These are phyloP conservation scores for Trichoderma sp. DNA, from an alignment of 2,329 filamentous ascomycete genomes.

Conservation along the genomic window DNA sequence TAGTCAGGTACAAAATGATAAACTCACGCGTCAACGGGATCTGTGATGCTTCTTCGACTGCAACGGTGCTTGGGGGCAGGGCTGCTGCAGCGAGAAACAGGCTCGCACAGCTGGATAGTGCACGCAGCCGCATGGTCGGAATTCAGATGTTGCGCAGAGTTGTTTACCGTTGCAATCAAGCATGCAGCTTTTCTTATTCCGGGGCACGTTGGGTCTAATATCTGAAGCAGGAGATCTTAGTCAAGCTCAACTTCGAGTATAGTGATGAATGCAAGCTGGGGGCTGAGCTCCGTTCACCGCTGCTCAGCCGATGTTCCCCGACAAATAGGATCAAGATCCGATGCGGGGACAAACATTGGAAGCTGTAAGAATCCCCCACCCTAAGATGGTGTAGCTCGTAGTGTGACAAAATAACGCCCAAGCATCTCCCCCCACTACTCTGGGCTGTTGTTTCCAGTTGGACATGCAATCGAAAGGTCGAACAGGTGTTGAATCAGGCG, in stretches of 20 bases:
- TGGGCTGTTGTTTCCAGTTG: background rate
- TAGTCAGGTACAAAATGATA: background rate
- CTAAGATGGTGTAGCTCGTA: background rate
- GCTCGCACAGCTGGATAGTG: background rate
- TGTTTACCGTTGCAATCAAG: background rate
- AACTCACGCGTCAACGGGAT: background rate
- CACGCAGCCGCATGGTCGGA: slow-evolving; percentile 1
- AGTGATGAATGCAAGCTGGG: background rate
- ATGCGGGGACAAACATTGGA: slow-evolving; percentile 10
- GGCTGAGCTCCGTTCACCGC: slow-evolving; percentile 8
- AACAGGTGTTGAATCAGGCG: background rate
- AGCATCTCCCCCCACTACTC: background rate
- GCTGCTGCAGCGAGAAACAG: background rate
- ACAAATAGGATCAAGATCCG: slow-evolving; percentile 17
- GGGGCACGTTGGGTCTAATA: background rate
- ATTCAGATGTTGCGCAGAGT: background rate
- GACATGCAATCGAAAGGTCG: background rate
- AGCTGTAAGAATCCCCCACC: slow-evolving; percentile 4
- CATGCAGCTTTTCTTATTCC: background rate
- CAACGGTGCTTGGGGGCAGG: background rate
- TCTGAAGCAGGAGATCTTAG: background rate
- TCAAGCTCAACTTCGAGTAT: slow-evolving; percentile 5
- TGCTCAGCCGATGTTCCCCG: slow-evolving; percentile 7
- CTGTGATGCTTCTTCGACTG: background rate
- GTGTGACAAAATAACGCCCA: background rate